These are phyloP conservation scores for Bruguiera parviflora DNA, from an alignment of 345 rosid species.

Conservation along the genomic window DNA sequence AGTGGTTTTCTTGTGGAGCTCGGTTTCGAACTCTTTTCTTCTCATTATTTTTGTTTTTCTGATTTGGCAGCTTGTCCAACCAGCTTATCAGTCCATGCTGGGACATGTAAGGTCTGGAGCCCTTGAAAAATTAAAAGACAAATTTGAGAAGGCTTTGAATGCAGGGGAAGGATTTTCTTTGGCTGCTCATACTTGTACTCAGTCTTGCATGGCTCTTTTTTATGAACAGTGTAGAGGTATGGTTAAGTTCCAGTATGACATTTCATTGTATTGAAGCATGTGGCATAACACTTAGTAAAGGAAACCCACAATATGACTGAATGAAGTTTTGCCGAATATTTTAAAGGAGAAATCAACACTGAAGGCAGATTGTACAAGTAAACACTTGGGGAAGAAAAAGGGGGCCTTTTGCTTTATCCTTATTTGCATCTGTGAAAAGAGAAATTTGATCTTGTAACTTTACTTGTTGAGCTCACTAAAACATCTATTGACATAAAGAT, in stretches of 20 bases:
- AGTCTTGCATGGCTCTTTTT: conserved; percentile 49
- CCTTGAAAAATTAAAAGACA: conserved; percentile 64
- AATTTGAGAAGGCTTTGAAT: conserved; percentile 73
- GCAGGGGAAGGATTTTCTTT: conserved; percentile 78
- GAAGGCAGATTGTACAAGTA: not conserved
- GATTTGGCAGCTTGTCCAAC: conserved; percentile 74
- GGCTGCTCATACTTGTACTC: conserved; percentile 51
- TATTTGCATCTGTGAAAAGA: not conserved
- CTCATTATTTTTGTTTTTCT: conserved; percentile 20
- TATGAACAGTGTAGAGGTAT: conserved; percentile 78
- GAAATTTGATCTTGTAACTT: not conserved
- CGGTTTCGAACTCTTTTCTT: not conserved
- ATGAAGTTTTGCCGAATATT: not conserved
- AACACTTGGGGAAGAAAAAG: not conserved
- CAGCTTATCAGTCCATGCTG: conserved; percentile 74
- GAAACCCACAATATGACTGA: not conserved
- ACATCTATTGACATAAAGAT: not conserved
- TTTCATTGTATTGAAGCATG: not conserved
- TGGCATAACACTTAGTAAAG: not conserved
- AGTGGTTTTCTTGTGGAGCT: not conserved
- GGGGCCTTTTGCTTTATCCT: not conserved
- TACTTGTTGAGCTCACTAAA: not conserved
- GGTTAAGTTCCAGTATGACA: not conserved
- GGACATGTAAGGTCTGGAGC: conserved; percentile 72
- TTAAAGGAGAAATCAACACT: not conserved